Evolutionary conservation across 129 eudicot species (phyloP).

Genomic region (Sambucus nigra): DNA sequence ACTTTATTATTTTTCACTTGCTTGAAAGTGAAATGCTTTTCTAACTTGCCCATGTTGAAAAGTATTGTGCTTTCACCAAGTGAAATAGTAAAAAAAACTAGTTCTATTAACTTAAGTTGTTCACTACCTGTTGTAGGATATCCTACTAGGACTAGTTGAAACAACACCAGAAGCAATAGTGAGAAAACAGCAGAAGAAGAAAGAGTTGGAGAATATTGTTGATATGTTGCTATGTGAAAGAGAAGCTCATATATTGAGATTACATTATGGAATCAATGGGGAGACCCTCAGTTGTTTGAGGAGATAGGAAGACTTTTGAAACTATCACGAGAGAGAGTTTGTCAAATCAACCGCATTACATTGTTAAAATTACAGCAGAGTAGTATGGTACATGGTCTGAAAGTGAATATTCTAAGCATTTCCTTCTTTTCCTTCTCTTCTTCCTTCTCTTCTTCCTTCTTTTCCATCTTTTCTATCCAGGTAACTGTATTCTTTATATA

Average conservation of each 20-base stretch:
- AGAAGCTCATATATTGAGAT: slow-evolving; percentile 25
- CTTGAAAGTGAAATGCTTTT: no score
- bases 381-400: slow-evolving; percentile 11
- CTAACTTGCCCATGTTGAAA: no score
- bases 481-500: no score
- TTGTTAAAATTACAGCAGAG: slow-evolving; percentile 16
- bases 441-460: no score
- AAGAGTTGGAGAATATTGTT: slow-evolving; percentile 24
- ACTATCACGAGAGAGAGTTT: slow-evolving; percentile 31
- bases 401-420: slow-evolving; percentile 10
- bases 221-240: slow-evolving; percentile 14
- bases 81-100: no score
- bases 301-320: slow-evolving; percentile 28
- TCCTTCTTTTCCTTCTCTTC: no score
- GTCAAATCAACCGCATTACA: slow-evolving; percentile 32
- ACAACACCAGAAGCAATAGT: slow-evolving; percentile 27
- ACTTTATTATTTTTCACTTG: no score
- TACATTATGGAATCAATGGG: slow-evolving; percentile 28
- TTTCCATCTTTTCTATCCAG: no score
- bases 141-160: slow-evolving; percentile 30
- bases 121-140: slow-evolving; percentile 18
- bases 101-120: background rate
- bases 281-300: slow-evolving; percentile 18
- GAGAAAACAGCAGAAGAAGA: slow-evolving; percentile 15
- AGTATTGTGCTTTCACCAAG: no score